Evolutionary conservation across 495 filamentous ascomycete species (phyloP), one percentile per base, ranked within the genome.

Genomic region (Xeromyces bisporus): DNA sequence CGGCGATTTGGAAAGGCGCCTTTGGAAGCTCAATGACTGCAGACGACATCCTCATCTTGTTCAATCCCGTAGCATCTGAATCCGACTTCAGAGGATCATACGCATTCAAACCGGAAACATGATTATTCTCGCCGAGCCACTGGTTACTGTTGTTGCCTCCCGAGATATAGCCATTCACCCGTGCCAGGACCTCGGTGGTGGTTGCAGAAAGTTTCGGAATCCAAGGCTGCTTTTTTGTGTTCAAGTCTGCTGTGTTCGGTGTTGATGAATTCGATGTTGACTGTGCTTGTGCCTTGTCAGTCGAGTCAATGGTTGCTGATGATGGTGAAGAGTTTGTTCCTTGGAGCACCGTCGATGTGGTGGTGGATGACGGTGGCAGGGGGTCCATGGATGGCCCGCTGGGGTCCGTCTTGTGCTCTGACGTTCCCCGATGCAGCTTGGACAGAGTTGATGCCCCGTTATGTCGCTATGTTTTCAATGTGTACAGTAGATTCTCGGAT

Each of bases 131-230:
- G 20, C 20, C 20, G 4, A 21, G 20, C 20, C 20, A 21, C 32
- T 32, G 35, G 42, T 47, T 26, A 31, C 32, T 33, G 18, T 33
- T 30, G 30, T 39, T 34, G 13, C 32, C 28, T 24, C 37, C 37
- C 34, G 34, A 41, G 17, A 41, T 32, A 39, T 36, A 33, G 17
- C 37, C 28, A 11, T 37, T 38, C 29, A 47, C 21, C 31, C 44
- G 41, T 11, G 47, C 44, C 17, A 43, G 39, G 31, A 47, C 42
- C 35, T 37, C 47, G 11, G 44, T 43, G 18, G 47, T 47, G 13
- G 44, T 35, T 7, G 47, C 37, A 15, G 44, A 45, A 12, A 47
- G 41, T 23, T 42, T 38, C 15, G 44, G 44, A 14, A 47, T 50
- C 9, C 41, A 31, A 12, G 41, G 39, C 21, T 21, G 43, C 23